phyloP scores from a whole-genome alignment of 2,329 filamentous ascomycete genomes.

The Diplocarpon mali region DNA sequence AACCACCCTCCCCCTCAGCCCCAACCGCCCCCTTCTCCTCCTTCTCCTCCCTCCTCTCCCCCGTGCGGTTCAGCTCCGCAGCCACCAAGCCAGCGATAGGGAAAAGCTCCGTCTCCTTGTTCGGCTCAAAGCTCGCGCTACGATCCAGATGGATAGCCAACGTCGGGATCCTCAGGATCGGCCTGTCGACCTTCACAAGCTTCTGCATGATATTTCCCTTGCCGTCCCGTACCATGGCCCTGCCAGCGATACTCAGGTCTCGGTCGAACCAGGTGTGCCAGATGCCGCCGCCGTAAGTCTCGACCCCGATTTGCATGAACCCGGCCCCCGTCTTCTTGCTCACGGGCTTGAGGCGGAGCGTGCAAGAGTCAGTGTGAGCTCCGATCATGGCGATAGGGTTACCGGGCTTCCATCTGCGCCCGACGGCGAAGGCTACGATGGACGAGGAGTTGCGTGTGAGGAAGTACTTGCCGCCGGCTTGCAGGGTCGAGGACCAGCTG shows the following conservation, averaged over 20 bases:
- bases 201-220: slow-evolving; percentile 69
- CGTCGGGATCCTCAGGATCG: slow-evolving; percentile 84
- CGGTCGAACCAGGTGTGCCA: slow-evolving; percentile 99
- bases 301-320: slow-evolving; percentile 88
- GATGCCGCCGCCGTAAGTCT: slow-evolving; percentile 92
- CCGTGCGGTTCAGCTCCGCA: slow-evolving; percentile 75
- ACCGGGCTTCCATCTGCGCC: slow-evolving; percentile 80
- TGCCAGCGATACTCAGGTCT: slow-evolving; percentile 80
- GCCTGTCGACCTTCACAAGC: slow-evolving; percentile 81
- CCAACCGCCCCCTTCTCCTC: slow-evolving; percentile 33
- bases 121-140: slow-evolving; percentile 76
- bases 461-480: slow-evolving; percentile 90
- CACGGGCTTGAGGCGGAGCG: slow-evolving; percentile 84
- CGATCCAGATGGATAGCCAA: slow-evolving; percentile 90
- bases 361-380: slow-evolving; percentile 91
- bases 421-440: slow-evolving; percentile 85
- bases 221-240: slow-evolving; percentile 67
- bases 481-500: slow-evolving; percentile 68
- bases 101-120: slow-evolving; percentile 94
- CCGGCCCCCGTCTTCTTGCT: slow-evolving; percentile 80
- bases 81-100: slow-evolving; percentile 82
- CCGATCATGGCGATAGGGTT: slow-evolving; percentile 90
- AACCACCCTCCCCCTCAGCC: slow-evolving; percentile 35
- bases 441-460: slow-evolving; percentile 89
- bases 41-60: slow-evolving; percentile 37